These are phyloP conservation scores for Starmerella roubikii DNA, from an alignment of 805 yeast species.

Conservation along the genomic window DNA sequence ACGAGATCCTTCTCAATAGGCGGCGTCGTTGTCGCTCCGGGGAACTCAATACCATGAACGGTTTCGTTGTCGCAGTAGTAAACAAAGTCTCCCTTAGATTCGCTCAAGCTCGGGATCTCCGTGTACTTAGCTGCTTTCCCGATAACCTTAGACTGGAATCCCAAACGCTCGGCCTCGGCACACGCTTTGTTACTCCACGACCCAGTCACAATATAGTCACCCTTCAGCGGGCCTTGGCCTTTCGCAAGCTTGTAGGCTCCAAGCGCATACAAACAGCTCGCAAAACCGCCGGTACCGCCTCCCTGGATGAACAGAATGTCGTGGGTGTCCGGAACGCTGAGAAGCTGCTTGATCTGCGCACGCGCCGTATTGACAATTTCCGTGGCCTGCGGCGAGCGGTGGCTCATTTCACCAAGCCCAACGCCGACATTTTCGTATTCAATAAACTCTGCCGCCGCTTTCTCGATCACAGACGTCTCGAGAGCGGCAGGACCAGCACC, in stretches of 20 bases:
- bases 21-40: conserved; percentile 40
- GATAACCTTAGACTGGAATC: conserved; percentile 58
- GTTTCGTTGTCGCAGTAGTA: conserved; percentile 96
- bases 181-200: conserved; percentile 82
- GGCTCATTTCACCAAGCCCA: conserved; percentile 94
- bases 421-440: conserved; percentile 57
- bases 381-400: conserved; percentile 75
- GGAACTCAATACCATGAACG: conserved; percentile 86
- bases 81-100: conserved; percentile 64
- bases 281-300: conserved; percentile 94
- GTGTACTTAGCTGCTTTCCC: conserved; percentile 56
- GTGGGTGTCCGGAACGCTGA: conserved; percentile 77
- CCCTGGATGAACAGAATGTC: conserved; percentile 94
- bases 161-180: conserved; percentile 79
- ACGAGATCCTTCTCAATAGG: conserved; percentile 22
- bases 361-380: conserved; percentile 68
- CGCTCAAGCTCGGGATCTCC: conserved; percentile 47
- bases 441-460: conserved; percentile 74
- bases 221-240: conserved; percentile 52
- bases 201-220: conserved; percentile 80
- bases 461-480: conserved; percentile 70
- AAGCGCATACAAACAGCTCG: conserved; percentile 71
- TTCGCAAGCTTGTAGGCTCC: conserved; percentile 66
- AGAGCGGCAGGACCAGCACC: conserved; percentile 99
- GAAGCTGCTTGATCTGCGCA: conserved; percentile 45